phyloP scores from a whole-genome alignment of 2,329 filamentous ascomycete genomes.

The Pestalotiopsis sp. region DNA sequence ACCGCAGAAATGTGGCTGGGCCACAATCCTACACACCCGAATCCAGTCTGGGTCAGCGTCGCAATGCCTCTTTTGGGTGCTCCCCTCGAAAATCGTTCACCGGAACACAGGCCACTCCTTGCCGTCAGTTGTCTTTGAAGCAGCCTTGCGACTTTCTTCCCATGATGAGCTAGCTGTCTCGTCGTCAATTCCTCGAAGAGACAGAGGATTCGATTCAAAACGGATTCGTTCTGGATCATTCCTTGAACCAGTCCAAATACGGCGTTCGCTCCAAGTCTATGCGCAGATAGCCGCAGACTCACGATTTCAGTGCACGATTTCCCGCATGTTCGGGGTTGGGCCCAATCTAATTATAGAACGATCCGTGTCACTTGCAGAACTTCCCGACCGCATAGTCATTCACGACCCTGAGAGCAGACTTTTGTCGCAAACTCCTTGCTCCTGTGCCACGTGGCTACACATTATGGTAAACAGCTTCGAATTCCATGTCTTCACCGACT shows the following conservation, averaged over 20 bases:
- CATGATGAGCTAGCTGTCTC: neutral
- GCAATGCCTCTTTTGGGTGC: neutral
- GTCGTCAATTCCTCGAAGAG: neutral
- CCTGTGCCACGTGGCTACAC: neutral
- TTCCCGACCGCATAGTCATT: neutral
- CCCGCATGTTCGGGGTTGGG: neutral
- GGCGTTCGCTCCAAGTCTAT: neutral
- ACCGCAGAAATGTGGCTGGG: neutral
- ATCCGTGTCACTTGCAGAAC: neutral
- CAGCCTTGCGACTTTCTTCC: neutral
- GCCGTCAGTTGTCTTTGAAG: neutral
- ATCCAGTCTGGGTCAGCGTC: neutral
- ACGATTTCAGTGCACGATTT: neutral
- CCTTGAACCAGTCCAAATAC: neutral
- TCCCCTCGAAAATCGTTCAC: neutral
- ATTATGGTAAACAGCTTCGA: neutral
- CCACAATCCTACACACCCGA: neutral
- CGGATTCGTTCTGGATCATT: neutral
- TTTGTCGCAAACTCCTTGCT: neutral
- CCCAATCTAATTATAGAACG: neutral
- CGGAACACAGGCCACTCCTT: neutral
- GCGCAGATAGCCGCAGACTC: neutral
- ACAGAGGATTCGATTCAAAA: neutral
- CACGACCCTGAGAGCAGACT: neutral
- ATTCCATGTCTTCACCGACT: neutral